Percentiles rank a stretch among this genome's conserved stretches.
These are phyloP conservation scores for Dactylis glomerata DNA, from an alignment of 176 grass and related monocot species.

Conservation along the genomic window DNA sequence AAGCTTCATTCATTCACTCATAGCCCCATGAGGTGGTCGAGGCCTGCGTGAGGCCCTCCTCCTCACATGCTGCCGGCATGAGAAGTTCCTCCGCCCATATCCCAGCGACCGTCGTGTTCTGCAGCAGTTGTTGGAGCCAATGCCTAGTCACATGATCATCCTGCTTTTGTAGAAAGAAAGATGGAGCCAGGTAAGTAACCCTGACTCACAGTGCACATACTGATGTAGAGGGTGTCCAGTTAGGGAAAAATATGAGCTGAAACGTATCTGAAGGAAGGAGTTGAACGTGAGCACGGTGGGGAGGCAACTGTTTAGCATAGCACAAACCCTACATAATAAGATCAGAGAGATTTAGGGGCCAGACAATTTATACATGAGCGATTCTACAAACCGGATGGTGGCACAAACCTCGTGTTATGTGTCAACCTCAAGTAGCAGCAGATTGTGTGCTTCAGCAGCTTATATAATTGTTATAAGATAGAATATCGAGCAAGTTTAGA, in stretches of 20 bases:
- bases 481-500: not conserved
- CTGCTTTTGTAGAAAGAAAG: conserved; percentile 38
- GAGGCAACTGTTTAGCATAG: conserved; percentile 45
- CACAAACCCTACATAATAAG: conserved; percentile 53
- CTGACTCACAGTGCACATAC: not conserved
- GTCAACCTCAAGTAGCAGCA: conserved; percentile 89
- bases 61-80: conserved; percentile 38
- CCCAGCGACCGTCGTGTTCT: conserved; percentile 42
- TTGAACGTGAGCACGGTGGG: conserved; percentile 68
- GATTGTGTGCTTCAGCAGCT: conserved; percentile 79
- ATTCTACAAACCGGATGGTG: not conserved
- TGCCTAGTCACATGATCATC: conserved; percentile 56
- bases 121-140: conserved; percentile 71
- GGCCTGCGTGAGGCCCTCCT: conserved; percentile 42
- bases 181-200: not conserved
- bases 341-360: not conserved
- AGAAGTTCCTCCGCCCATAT: not conserved
- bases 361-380: not conserved
- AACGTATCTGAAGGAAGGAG: conserved; percentile 56
- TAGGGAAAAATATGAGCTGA: not conserved
- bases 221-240: not conserved
- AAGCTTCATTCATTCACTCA: conserved; percentile 25
- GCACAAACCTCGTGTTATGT: conserved; percentile 58
- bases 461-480: not conserved
- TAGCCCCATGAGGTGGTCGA: conserved; percentile 59